A percentile compares a stretch with the other conserved stretches of the same genome.
Conservation (phyloP, 176 grass and related monocot genomes). For the Tillandsia leiboldiana region DNA sequence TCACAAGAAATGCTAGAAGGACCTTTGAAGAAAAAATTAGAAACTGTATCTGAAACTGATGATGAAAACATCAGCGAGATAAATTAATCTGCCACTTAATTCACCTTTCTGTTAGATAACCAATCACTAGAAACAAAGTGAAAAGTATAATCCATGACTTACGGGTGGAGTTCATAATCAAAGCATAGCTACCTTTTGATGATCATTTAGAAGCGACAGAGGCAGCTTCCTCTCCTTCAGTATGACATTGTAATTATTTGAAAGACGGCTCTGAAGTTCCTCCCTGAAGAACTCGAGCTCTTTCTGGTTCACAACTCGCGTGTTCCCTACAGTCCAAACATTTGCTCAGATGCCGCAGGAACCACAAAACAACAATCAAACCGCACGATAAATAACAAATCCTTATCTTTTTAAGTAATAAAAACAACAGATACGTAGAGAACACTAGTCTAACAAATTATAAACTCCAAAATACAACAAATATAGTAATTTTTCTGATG, state of each 20-base stretch:
- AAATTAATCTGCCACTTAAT: not conserved
- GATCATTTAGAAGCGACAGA: conserved; percentile 58
- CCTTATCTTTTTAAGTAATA: not conserved
- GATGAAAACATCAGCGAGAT: not conserved
- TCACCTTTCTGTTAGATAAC: too few species aligned
- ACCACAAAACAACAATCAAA: not conserved
- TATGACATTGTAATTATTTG: conserved; percentile 83
- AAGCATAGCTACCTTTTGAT: conserved; percentile 55
- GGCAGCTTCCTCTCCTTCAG: conserved; percentile 69
- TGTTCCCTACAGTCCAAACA: conserved; percentile 51
- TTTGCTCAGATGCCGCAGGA: not conserved
- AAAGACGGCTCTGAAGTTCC: conserved; percentile 40
- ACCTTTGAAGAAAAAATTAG: too few species aligned
- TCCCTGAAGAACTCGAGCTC: conserved; percentile 71
- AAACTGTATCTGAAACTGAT: too few species aligned
- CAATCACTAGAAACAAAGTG: too few species aligned
- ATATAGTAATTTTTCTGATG: too few species aligned
- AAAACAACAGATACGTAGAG: too few species aligned
- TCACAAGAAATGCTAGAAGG: too few species aligned
- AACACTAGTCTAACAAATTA: too few species aligned
- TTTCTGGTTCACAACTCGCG: conserved; percentile 75
- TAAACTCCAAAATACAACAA: too few species aligned
- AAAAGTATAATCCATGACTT: too few species aligned
- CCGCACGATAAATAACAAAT: not conserved
- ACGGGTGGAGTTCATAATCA: not conserved